phyloP scores from a whole-genome alignment of 1,284 basidiomycete genomes.

The Pseudozyma flocculosa region DNA sequence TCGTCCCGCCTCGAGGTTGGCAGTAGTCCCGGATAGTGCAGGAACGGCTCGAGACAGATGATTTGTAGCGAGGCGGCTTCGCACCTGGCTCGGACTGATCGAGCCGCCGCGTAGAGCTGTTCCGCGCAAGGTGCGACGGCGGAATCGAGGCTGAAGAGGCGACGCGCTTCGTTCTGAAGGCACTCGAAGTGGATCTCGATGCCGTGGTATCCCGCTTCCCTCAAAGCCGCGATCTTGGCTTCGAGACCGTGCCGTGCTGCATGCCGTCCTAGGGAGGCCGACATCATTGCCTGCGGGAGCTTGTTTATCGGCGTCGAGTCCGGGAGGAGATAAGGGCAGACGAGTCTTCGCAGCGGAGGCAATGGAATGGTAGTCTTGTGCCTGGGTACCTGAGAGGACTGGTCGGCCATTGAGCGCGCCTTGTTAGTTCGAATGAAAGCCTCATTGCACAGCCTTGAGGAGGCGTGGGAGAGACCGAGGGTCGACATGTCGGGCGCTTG shows the following conservation, averaged over 20 bases:
- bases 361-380: too few relatives aligned
- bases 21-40: slow-evolving; percentile 5
- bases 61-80: not conserved
- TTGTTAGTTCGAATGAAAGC: too few relatives aligned
- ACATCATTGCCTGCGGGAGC: slow-evolving; percentile 2
- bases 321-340: slow-evolving; percentile 17
- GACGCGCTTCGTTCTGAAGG: slow-evolving; percentile 5
- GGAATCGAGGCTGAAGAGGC: not conserved
- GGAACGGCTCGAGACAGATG: slow-evolving; percentile 4
- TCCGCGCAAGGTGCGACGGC: not conserved
- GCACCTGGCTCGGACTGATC: not conserved
- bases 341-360: not conserved
- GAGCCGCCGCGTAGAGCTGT: not conserved
- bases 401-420: too few relatives aligned
- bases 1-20: slow-evolving; percentile 2
- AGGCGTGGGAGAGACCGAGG: too few relatives aligned
- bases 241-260: slow-evolving; percentile 8
- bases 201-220: slow-evolving; percentile 3
- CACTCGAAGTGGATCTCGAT: slow-evolving; percentile 31
- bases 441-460: too few relatives aligned
- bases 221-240: slow-evolving; percentile 11
- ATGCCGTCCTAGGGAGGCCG: slow-evolving; percentile 13
- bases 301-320: not conserved
- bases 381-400: too few relatives aligned
- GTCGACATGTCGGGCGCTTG: too few relatives aligned